phyloP scores from a whole-genome alignment of 257 asterid genomes.

The Gynochthodes officinalis region DNA sequence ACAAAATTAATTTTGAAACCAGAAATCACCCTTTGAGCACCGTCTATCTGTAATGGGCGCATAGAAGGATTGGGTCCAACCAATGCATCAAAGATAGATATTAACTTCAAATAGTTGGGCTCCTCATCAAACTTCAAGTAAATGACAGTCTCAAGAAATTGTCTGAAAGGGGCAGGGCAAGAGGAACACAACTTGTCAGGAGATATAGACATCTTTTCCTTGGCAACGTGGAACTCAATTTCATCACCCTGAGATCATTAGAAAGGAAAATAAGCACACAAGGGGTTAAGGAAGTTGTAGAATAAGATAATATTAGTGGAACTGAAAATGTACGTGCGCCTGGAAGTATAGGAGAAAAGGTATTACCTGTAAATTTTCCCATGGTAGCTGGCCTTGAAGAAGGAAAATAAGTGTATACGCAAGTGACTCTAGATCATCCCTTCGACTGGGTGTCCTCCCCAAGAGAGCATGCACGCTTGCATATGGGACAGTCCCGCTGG shows the following conservation, averaged over 20 bases:
- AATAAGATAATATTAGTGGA: too few relatives aligned
- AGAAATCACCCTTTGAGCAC: constrained; percentile 36
- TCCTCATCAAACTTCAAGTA: constrained; percentile 43
- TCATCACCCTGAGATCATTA: constrained; percentile 35
- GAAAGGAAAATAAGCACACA: neutral
- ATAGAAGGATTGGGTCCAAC: constrained; percentile 39
- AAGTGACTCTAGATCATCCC: constrained; percentile 80
- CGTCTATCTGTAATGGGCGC: constrained; percentile 39
- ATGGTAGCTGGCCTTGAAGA: constrained; percentile 65
- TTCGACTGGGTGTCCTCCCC: constrained; percentile 69
- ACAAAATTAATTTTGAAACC: neutral
- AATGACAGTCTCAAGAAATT: constrained; percentile 36
- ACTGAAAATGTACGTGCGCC: neutral
- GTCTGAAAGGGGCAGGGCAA: constrained; percentile 39
- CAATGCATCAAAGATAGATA: constrained; percentile 36
- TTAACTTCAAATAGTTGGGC: constrained; percentile 39
- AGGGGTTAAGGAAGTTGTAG: too few relatives aligned
- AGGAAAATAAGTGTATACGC: constrained; percentile 69
- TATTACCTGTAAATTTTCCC: constrained; percentile 71
- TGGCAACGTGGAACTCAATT: constrained; percentile 37
- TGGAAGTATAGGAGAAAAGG: constrained; percentile 1
- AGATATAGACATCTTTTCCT: constrained; percentile 40
- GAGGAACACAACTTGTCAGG: constrained; percentile 38
- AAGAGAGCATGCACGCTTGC: constrained; percentile 79
- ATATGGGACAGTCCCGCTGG: constrained; percentile 73